These are phyloP conservation scores for Hyphopichia buzzinii DNA, from an alignment of 1,139 yeast genomes.

Conservation along the genomic window DNA sequence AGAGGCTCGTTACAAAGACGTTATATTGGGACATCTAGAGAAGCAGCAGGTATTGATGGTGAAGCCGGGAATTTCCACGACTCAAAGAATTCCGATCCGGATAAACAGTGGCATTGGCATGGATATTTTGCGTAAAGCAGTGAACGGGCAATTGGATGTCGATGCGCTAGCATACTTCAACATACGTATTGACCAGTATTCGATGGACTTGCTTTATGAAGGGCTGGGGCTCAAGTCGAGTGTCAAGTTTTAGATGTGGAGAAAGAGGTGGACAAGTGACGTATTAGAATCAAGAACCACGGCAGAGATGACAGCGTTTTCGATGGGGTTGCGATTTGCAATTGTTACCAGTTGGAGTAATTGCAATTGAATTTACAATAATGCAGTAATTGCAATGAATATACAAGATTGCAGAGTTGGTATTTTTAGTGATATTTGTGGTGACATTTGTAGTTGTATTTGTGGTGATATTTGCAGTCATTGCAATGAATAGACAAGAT, in stretches of 20 bases:
- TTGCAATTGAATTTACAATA: no score
- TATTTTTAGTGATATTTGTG: no score
- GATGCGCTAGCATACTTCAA: conserved; percentile 43
- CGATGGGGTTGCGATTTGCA: no score
- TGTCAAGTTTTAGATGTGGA: conserved; percentile 41
- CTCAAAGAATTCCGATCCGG: conserved; percentile 49
- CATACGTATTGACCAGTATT: conserved; percentile 35
- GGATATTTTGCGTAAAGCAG: conserved; percentile 46
- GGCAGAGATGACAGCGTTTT: no score
- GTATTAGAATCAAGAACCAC: no score
- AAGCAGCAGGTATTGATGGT: conserved; percentile 34
- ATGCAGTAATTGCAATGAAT: no score
- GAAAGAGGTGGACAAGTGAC: no score
- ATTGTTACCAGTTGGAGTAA: no score
- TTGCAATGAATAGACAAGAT: no score
- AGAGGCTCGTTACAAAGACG: conserved; percentile 45
- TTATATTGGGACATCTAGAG: conserved; percentile 43
- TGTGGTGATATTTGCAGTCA: no score
- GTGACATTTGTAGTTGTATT: no score
- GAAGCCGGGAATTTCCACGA: conserved; percentile 49
- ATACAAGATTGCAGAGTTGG: no score
- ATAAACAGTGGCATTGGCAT: conserved; percentile 47
- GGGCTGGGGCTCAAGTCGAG: conserved; percentile 43
- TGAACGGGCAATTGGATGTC: conserved; percentile 50
- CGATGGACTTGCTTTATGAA: conserved; percentile 37